phyloP scores from a whole-genome alignment of 768 basidiomycete species.

The Sarcodon aspratus region DNA sequence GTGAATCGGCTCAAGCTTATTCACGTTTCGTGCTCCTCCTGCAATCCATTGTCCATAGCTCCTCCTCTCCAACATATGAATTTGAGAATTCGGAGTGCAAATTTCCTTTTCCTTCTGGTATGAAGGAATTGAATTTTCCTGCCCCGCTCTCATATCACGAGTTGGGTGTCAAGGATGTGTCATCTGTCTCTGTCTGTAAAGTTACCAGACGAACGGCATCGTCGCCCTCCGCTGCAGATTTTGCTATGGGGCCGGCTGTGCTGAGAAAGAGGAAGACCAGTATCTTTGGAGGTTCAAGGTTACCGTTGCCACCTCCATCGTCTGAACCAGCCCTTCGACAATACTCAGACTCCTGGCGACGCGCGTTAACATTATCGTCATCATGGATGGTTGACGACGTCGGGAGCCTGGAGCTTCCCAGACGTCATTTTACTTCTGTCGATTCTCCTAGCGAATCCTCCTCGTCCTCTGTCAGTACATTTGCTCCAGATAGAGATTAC shows the following conservation, averaged over 20 bases:
- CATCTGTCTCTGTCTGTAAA: no score
- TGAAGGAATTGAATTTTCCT: constrained; percentile 61
- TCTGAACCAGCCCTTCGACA: constrained; percentile 33
- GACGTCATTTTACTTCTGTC: constrained; percentile 29
- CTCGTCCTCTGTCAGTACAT: constrained; percentile 16
- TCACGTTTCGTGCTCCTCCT: constrained; percentile 66
- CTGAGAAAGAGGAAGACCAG: constrained; percentile 14
- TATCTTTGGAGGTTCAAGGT: constrained; percentile 24
- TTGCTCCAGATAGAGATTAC: constrained; percentile 16
- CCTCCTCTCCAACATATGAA: constrained; percentile 28
- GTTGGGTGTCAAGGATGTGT: no score
- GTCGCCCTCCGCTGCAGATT: neutral
- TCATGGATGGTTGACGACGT: constrained; percentile 26
- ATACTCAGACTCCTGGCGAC: constrained; percentile 42
- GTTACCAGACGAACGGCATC: neutral
- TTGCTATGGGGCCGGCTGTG: neutral
- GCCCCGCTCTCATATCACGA: constrained; percentile 50
- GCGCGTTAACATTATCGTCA: constrained; percentile 19
- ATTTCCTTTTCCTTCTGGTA: constrained; percentile 18
- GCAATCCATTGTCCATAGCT: constrained; percentile 62
- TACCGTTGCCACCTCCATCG: constrained; percentile 32
- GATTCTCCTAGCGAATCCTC: constrained; percentile 39
- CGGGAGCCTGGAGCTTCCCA: constrained; percentile 25
- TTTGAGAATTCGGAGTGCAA: constrained; percentile 30
- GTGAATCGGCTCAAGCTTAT: constrained; percentile 46